Evolutionary conservation across 1,284 basidiomycete species (phyloP).

Genomic region (Cryptococcus floricola): DNA sequence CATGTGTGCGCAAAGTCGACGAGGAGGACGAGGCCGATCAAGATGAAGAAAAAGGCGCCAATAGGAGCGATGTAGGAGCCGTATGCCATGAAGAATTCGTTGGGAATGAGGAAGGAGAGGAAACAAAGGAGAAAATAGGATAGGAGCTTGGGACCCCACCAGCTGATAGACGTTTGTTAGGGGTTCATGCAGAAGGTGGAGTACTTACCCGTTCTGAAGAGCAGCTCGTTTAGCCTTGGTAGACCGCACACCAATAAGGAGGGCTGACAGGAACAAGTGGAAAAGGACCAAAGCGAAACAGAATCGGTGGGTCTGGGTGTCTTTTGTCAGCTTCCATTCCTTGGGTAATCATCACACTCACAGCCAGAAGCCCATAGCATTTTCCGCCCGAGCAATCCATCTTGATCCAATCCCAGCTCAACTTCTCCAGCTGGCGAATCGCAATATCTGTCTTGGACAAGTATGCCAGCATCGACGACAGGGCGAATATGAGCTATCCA

Average conservation of each 20-base stretch:
- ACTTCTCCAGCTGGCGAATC: constrained; percentile 82
- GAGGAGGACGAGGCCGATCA: constrained; percentile 91
- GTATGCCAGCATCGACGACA: constrained; percentile 97
- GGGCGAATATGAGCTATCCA: constrained; percentile 80
- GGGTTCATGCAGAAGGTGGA: neutral
- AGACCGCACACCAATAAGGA: constrained; percentile 81
- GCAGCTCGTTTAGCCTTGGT: constrained; percentile 87
- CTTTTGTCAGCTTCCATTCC: neutral
- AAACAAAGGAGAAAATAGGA: constrained; percentile 78
- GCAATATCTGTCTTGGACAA: constrained; percentile 86
- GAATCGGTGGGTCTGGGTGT: constrained; percentile 84
- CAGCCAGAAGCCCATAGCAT: constrained; percentile 96
- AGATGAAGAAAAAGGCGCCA: constrained; percentile 88
- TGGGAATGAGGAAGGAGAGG: constrained; percentile 70
- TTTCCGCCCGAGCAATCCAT: constrained; percentile 91
- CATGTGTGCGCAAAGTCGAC: constrained; percentile 99
- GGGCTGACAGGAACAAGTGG: constrained; percentile 73
- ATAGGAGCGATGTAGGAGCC: constrained; percentile 89
- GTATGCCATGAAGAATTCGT: constrained; percentile 61
- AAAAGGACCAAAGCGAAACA: constrained; percentile 91
- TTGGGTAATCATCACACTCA: constrained; percentile 48
- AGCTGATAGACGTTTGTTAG: constrained; percentile 54
- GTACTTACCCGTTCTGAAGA: constrained; percentile 85
- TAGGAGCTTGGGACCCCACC: constrained; percentile 97
- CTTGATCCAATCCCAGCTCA: constrained; percentile 96